Evolutionary conservation across 257 asterid species (phyloP).

Genomic region (Fraxinus anomala): DNA sequence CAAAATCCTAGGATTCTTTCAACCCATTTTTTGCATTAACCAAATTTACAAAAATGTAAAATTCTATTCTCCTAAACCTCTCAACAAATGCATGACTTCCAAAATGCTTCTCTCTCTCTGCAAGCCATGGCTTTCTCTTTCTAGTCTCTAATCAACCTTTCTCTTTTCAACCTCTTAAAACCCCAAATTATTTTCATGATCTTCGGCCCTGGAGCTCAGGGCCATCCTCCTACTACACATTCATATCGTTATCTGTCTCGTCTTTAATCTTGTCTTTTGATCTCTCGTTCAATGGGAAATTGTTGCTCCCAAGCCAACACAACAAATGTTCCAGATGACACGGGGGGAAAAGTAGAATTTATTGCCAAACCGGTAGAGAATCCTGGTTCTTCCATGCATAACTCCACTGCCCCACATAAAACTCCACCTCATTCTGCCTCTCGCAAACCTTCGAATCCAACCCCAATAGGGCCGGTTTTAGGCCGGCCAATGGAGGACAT

Average conservation of each 20-base stretch:
- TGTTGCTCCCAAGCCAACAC: not conserved
- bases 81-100: not conserved
- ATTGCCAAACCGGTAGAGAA: not conserved
- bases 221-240: not conserved
- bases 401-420: not conserved
- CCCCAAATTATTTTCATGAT: not conserved
- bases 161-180: not conserved
- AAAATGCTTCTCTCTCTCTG: not conserved
- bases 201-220: not conserved
- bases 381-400: not conserved
- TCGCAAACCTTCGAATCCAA: conserved; percentile 39
- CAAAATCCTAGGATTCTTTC: conserved; percentile 6
- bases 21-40: too few relatives aligned
- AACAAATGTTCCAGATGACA: not conserved
- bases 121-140: not conserved
- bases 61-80: not conserved
- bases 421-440: conserved; percentile 29
- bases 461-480: conserved; percentile 69
- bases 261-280: not conserved
- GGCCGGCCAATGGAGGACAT: conserved; percentile 90
- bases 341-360: not conserved
- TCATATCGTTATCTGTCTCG: not conserved
- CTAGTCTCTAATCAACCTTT: not conserved
- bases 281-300: not conserved
- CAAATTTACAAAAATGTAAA: not conserved